Evolutionary conservation across 768 basidiomycete genomes (phyloP), one percentile per base, ranked within the genome.

Genomic region (Calvatia gigantea): DNA sequence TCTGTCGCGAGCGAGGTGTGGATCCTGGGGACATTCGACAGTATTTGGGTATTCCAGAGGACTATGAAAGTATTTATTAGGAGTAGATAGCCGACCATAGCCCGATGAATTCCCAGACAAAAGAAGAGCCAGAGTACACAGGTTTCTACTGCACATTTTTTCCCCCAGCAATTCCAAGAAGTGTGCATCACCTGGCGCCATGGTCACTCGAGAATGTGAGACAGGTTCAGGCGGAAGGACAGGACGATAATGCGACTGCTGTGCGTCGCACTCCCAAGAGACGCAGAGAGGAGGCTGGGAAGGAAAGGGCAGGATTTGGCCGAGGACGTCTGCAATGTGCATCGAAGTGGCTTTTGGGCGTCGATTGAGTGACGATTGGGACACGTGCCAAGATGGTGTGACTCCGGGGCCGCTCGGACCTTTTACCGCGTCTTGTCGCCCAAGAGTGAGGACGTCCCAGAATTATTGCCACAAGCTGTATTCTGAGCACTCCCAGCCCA

Each of bases 51-150:
- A 74, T 92, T 50, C 79, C 77, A 48, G 86, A 87, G 25, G 86
- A 88, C 53, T 91, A 90, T 60, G 90, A 92, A 64, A 89, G 91
- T 64, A 78, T 91, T 21, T 85, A 70, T 42, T 80, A 58, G 65
- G 19, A 15, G 12, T 39, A 39, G 39, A 54, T 33, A n/a, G 21
- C 31, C 47, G 39, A 52, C 49, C 56, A 31, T 27, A 41, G 17
- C 37, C 33, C 54, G 45, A 47, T 55, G 35, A 38, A 38, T 46
- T 5, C 23, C 46, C 45, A 55, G 27, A 39, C 28, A 27, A 48
- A 55, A 46, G 29, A 33, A 39, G 54, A 27, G 41, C 48, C 2
- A 12, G 47, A 39, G 33, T 49, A 29, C 46, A 49, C 46, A 56
- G 46, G 47, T 15, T 32, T 19, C 38, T 19, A 17, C 4, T 32